Percentiles rank a stretch among this genome's conserved stretches.
Evolutionary conservation across 768 basidiomycete genomes (phyloP).

Genomic region (Boletus sp.): DNA sequence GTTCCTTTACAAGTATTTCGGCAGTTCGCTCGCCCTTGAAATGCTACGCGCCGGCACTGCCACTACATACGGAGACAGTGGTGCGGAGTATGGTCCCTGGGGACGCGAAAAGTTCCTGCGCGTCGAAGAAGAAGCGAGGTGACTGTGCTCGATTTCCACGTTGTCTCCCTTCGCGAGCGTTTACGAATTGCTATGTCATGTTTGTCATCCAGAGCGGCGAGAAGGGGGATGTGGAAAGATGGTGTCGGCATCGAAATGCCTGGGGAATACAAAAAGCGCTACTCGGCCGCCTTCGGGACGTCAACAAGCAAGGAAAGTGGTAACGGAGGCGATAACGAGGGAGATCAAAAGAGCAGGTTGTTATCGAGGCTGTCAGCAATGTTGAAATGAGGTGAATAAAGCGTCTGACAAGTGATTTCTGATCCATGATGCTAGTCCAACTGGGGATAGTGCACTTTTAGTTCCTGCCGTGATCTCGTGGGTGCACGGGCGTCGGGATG

Average conservation of each 20-base stretch:
- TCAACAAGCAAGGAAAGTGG: background rate
- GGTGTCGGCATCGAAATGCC: conserved; percentile 61
- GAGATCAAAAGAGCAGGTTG: background rate
- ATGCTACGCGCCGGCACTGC: conserved; percentile 82
- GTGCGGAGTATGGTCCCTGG: conserved; percentile 74
- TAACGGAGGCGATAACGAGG: background rate
- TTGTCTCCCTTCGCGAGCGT: background rate
- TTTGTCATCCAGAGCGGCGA: conserved; percentile 43
- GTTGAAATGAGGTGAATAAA: background rate
- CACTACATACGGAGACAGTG: conserved; percentile 69
- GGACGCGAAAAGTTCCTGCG: conserved; percentile 62
- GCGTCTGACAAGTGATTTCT: background rate
- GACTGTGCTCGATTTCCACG: background rate
- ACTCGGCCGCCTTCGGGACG: conserved; percentile 32
- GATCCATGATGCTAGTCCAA: background rate
- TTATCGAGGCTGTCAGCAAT: conserved; percentile 7
- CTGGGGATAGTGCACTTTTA: background rate
- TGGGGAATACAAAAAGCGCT: conserved; percentile 73
- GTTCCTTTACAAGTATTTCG: conserved; percentile 36
- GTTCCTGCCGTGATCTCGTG: background rate
- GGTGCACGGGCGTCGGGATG: no score
- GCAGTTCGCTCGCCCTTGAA: conserved; percentile 55
- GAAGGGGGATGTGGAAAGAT: conserved; percentile 72
- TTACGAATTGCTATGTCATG: background rate
- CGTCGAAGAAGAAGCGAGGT: conserved; percentile 69